Conservation (phyloP, 768 basidiomycete genomes). For the Phallus indusiatus region DNA sequence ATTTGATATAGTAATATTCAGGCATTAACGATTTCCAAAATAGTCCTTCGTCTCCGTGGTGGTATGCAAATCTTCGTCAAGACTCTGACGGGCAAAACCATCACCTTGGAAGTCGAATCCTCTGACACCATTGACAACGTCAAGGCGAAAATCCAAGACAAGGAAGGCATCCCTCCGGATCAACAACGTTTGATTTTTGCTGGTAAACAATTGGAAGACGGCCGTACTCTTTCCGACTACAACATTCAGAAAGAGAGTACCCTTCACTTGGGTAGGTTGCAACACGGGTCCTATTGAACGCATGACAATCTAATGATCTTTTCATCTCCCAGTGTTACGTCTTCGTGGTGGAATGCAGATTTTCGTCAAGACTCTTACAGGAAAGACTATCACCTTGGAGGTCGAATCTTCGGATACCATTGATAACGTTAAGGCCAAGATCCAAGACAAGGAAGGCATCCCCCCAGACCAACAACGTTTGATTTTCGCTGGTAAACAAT, state of each 20-base stretch:
- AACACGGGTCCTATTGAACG: slow-evolving; percentile 11
- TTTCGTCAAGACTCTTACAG: slow-evolving; percentile 34
- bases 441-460: slow-evolving; percentile 25
- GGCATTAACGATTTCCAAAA: slow-evolving; percentile 2
- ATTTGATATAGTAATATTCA: background rate
- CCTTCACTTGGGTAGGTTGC: slow-evolving; percentile 48
- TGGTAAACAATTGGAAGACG: slow-evolving; percentile 41
- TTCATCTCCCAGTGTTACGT: slow-evolving; percentile 11
- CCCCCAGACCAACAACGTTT: slow-evolving; percentile 34
- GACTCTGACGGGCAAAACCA: slow-evolving; percentile 84
- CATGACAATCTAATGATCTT: slow-evolving; percentile 15
- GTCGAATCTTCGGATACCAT: slow-evolving; percentile 38
- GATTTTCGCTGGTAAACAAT: slow-evolving; percentile 41
- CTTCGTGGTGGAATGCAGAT: slow-evolving; percentile 36
- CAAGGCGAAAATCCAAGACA: slow-evolving; percentile 40
- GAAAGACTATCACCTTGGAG: slow-evolving; percentile 38
- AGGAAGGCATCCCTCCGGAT: slow-evolving; percentile 39
- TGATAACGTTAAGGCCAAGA: slow-evolving; percentile 35
- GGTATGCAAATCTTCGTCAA: slow-evolving; percentile 92
- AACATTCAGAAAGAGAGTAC: slow-evolving; percentile 76
- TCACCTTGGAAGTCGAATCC: slow-evolving; percentile 88
- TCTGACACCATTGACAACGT: slow-evolving; percentile 92
- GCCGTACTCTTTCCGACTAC: slow-evolving; percentile 39
- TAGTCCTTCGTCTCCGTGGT: slow-evolving; percentile 75
- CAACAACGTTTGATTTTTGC: slow-evolving; percentile 40